A percentile compares a stretch with the other conserved stretches of the same genome.
Evolutionary conservation across 2,329 filamentous ascomycete genomes (phyloP).

Genomic region (Arachnopeziza araneosa): DNA sequence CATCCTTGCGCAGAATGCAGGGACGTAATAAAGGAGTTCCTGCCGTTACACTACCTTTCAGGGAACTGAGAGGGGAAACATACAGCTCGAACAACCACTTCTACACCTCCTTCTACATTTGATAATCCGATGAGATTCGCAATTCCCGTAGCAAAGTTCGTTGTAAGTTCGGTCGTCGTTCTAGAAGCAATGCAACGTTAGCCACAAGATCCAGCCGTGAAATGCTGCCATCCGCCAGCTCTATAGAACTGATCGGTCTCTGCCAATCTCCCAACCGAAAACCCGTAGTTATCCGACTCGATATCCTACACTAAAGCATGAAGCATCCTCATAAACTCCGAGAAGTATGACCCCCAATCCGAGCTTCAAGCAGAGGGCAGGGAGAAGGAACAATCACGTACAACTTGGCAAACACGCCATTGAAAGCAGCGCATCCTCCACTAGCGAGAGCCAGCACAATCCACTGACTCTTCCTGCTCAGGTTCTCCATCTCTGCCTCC

Average conservation of each 20-base stretch:
- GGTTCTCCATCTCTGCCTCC: conserved; percentile 23
- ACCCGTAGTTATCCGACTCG: too few relatives aligned
- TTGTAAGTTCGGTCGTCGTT: conserved; percentile 52
- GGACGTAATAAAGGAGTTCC: too few relatives aligned
- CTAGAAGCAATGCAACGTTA: conserved; percentile 25
- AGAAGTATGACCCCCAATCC: not conserved
- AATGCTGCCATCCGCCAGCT: conserved; percentile 4
- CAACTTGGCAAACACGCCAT: conserved; percentile 72
- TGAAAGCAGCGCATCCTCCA: conserved; percentile 73
- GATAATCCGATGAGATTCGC: conserved; percentile 40
- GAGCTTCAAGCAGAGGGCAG: not conserved
- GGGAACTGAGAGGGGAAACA: conserved; percentile 18
- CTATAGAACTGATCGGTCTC: not conserved
- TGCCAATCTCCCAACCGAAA: not conserved
- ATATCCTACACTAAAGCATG: too few relatives aligned
- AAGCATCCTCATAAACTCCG: not conserved
- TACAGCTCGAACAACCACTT: conserved; percentile 46
- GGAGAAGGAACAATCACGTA: conserved; percentile 35
- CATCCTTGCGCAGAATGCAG: too few relatives aligned
- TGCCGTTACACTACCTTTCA: too few relatives aligned
- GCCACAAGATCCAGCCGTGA: not conserved
- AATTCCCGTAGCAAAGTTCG: conserved; percentile 42
- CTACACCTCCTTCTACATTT: conserved; percentile 41
- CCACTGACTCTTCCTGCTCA: conserved; percentile 46
- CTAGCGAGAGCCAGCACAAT: conserved; percentile 66